Evolutionary conservation across 345 rosid genomes (phyloP).

Genomic region (Bruguiera sexangula): DNA sequence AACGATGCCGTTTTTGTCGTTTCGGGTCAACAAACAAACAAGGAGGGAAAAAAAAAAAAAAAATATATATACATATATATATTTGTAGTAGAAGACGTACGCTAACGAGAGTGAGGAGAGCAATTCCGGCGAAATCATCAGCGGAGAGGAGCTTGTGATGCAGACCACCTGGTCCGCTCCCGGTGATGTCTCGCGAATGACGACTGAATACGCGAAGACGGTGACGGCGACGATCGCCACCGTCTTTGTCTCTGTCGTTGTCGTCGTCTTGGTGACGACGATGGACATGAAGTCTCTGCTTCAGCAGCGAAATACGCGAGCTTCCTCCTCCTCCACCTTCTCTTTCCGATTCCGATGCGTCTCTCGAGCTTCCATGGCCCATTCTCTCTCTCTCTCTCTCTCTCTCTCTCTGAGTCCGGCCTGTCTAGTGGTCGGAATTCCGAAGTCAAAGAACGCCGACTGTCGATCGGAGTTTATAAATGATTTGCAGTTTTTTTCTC

Average conservation of each 20-base stretch:
- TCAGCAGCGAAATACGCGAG: slow-evolving; percentile 38
- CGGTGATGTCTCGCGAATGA: slow-evolving; percentile 15
- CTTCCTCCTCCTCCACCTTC: background rate
- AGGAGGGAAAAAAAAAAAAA: background rate
- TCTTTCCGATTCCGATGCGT: slow-evolving; percentile 1
- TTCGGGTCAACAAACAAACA: background rate
- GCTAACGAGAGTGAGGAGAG: slow-evolving; percentile 64
- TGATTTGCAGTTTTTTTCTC: no score
- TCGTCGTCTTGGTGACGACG: slow-evolving; percentile 1
- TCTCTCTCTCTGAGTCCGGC: no score
- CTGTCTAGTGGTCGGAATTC: no score
- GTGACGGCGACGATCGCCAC: slow-evolving; percentile 3
- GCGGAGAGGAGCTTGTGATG: slow-evolving; percentile 33
- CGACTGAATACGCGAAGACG: slow-evolving; percentile 29
- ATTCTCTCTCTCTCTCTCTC: background rate
- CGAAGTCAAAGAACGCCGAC: no score
- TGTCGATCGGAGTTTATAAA: no score
- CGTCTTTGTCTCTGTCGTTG: no score
- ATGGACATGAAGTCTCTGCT: slow-evolving; percentile 46
- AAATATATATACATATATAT: no score
- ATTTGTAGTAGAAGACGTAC: slow-evolving; percentile 27
- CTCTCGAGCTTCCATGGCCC: slow-evolving; percentile 38
- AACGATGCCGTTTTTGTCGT: no score
- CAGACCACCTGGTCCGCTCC: slow-evolving; percentile 18
- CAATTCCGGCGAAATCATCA: slow-evolving; percentile 83